Percentiles rank a stretch among this genome's conserved stretches.
Conservation (phyloP, 495 filamentous ascomycete genomes). For the Tuber magnatum region DNA sequence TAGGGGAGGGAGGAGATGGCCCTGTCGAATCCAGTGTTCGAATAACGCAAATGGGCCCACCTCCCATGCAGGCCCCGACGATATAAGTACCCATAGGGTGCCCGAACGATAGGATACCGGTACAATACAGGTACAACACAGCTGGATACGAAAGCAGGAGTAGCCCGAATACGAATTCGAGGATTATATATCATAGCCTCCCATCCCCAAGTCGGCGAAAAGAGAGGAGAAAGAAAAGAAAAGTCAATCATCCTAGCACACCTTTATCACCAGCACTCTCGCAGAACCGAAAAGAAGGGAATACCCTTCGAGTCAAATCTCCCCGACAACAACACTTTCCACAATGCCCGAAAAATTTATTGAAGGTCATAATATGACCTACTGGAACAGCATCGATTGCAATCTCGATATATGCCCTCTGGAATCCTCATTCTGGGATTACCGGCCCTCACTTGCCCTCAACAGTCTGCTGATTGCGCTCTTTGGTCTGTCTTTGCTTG, state of each 20-base stretch:
- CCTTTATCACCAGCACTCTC: not conserved
- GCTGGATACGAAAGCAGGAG: not conserved
- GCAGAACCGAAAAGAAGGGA: not conserved
- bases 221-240: not conserved
- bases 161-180: not conserved
- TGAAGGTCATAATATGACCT: not conserved
- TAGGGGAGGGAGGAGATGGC: not conserved
- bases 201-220: not conserved
- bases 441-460: conserved; percentile 43
- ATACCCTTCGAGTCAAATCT: not conserved
- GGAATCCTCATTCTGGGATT: conserved; percentile 35
- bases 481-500: conserved; percentile 42
- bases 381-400: conserved; percentile 11
- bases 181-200: not conserved
- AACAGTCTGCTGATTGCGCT: conserved; percentile 43
- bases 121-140: not conserved
- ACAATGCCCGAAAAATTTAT: not conserved
- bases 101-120: not conserved
- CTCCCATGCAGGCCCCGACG: not conserved
- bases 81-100: not conserved
- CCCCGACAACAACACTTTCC: not conserved
- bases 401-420: conserved; percentile 34
- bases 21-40: not conserved
- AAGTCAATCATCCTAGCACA: not conserved
- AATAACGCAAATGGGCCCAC: not conserved